Percentiles rank a stretch among this genome's conserved stretches.
phyloP scores from a whole-genome alignment of 495 filamentous ascomycete species.

The Echria macrotheca region DNA sequence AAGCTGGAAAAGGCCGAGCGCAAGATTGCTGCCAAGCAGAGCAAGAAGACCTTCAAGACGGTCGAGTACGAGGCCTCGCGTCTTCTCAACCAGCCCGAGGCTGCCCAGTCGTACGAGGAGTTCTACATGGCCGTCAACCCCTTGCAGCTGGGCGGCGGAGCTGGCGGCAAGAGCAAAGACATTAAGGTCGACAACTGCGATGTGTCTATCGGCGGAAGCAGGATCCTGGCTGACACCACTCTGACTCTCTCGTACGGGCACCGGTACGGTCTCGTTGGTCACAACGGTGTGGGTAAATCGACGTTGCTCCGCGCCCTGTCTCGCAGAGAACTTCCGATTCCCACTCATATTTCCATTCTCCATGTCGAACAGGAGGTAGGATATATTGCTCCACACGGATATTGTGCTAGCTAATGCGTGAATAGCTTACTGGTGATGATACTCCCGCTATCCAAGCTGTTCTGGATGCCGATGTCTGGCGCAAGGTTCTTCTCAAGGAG shows the following conservation, averaged over 20 bases:
- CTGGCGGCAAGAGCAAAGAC: conserved; percentile 88
- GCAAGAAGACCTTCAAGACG: conserved; percentile 95
- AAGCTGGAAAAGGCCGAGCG: conserved; percentile 98
- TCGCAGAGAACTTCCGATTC: conserved; percentile 87
- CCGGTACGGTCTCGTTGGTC: conserved; percentile 93
- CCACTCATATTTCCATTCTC: conserved; percentile 95
- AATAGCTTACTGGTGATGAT: conserved; percentile 88
- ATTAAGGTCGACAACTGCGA: conserved; percentile 97
- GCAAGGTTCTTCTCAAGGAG: conserved; percentile 87
- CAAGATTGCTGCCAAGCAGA: conserved; percentile 98
- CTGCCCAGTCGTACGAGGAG: conserved; percentile 94
- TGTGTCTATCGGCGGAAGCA: conserved; percentile 79
- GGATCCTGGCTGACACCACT: conserved; percentile 85
- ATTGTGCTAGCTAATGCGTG: conserved; percentile 15
- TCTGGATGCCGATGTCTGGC: conserved; percentile 96
- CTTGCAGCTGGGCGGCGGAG: conserved; percentile 69
- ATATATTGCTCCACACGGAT: background rate
- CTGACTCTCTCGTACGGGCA: conserved; percentile 89
- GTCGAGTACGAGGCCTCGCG: conserved; percentile 96
- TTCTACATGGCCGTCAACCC: conserved; percentile 99
- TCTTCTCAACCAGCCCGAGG: conserved; percentile 74
- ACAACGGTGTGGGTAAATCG: conserved; percentile 99
- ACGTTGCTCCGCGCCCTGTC: conserved; percentile 88
- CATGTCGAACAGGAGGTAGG: conserved; percentile 96
- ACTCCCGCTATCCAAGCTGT: conserved; percentile 94